Percentiles rank a stretch among this genome's conserved stretches.
Evolutionary conservation across 257 asterid genomes (phyloP).

Genomic region (Rhazya stricta): DNA sequence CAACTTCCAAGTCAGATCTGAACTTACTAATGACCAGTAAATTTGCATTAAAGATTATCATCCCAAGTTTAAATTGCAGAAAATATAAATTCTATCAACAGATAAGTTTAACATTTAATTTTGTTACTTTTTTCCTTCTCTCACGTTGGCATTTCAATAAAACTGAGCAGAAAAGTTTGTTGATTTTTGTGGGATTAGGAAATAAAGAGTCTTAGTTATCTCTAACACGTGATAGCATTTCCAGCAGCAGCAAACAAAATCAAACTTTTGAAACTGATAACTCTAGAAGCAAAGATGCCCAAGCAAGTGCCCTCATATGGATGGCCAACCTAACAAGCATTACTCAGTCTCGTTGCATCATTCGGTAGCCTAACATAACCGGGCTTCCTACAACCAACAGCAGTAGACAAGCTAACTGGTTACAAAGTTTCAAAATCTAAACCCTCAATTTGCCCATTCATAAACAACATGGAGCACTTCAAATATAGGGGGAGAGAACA

Average conservation of each 20-base stretch:
- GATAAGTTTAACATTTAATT: neutral
- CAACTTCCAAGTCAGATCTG: conserved; percentile 1
- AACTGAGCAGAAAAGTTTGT: neutral
- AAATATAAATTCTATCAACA: neutral
- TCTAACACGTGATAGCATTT: neutral
- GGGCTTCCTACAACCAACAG: neutral
- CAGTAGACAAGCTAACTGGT: neutral
- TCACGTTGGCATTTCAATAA: conserved; percentile 4
- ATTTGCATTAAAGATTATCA: neutral
- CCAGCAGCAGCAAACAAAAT: neutral
- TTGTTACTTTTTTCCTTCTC: neutral
- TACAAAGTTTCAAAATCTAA: neutral
- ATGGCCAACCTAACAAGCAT: neutral
- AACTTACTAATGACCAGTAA: neutral
- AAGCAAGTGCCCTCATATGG: neutral
- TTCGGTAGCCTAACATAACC: neutral
- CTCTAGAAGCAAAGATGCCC: neutral
- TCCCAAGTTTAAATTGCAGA: neutral
- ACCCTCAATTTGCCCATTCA: neutral
- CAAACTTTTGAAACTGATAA: neutral
- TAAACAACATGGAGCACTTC: neutral
- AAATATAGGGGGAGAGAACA: neutral
- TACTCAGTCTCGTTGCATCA: neutral
- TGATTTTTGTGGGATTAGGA: neutral
- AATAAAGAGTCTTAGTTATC: neutral